Base-by-base conservation (phyloP, 1,284 basidiomycete species). In the Tilletia setariae region DNA sequence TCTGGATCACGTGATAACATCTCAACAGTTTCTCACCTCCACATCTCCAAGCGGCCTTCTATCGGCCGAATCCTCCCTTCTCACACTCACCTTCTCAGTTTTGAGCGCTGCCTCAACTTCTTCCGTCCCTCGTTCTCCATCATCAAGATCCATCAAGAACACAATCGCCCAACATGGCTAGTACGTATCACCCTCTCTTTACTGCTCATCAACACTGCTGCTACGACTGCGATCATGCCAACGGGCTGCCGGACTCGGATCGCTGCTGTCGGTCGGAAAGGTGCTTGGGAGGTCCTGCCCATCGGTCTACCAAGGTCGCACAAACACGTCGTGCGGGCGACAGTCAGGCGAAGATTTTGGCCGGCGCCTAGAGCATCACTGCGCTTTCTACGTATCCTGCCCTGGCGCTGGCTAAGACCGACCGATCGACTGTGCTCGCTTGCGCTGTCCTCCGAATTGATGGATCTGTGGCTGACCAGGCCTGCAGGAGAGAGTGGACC, bases 81-180 rank as follows among this genome's bases (percentile, higher is more conserved):
- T 61, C 25, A 35, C 30, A n/a, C 28, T 32, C 21, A 35, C 56
- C 56, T 61, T n/a, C 28, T 61, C 56, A 61, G 9, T 28, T 15
- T 28, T 25, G 25, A 56, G 15, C n/a, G n/a, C n/a, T n/a, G n/a
- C n/a, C n/a, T n/a, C n/a, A n/a, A n/a, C 13, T 13, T 56, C n/a
- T 21, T 23, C 51, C 13, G 6, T 23, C 8, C 16, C 51, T 56
- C 46, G 46, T 3, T 28, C 56, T 25, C 56, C 28, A 32, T 61
- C 56, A 25, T 61, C 56, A 61, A 61, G 56, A 61, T 19, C 28
- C 56, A 30, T 61, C 56, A 61, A 61, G 56, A 61, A 49, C 56
- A 35, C 30, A 61, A 4, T 61, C 56, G 56, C 56, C 56, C 56
- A 61, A 35, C 56, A 61, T 61, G 56, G 56, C 56, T 61, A 61